Conservation (phyloP, 345 rosid species). For the Citrus cavaleriei region DNA sequence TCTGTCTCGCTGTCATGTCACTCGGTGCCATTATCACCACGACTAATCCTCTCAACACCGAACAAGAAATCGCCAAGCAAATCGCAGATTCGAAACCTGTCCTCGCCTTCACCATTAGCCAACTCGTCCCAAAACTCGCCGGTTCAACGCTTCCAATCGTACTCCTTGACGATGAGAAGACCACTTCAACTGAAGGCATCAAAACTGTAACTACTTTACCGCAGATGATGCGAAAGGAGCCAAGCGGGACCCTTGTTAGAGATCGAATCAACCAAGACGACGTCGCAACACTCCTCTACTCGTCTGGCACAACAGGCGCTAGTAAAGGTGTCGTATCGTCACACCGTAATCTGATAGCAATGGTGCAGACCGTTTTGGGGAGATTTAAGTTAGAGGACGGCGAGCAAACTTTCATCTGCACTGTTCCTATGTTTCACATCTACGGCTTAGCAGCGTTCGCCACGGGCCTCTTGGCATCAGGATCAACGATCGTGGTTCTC, state of each 20-base stretch:
- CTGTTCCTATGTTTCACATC: constrained; percentile 90
- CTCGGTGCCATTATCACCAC: constrained; percentile 91
- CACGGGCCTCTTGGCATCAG: constrained; percentile 58
- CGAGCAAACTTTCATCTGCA: constrained; percentile 57
- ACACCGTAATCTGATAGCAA: constrained; percentile 65
- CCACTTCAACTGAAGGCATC: constrained; percentile 9
- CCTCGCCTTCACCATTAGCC: constrained; percentile 61
- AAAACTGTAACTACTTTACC: constrained; percentile 39
- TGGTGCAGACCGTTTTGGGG: constrained; percentile 40
- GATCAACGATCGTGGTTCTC: constrained; percentile 64
- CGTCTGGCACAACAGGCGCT: constrained; percentile 88
- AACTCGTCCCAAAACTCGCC: constrained; percentile 60
- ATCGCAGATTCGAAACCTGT: constrained; percentile 58
- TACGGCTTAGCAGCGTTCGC: constrained; percentile 74
- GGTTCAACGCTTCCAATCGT: constrained; percentile 48
- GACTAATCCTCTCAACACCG: constrained; percentile 79
- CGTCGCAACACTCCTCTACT: constrained; percentile 80
- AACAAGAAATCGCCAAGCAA: constrained; percentile 64
- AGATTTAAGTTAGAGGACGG: constrained; percentile 31
- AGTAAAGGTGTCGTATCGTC: constrained; percentile 85
- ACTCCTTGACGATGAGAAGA: constrained; percentile 40
- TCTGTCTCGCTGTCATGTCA: constrained; percentile 93
- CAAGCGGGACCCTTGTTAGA: constrained; percentile 36
- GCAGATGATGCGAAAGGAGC: constrained; percentile 45
- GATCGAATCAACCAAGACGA: constrained; percentile 68